Base-by-base conservation (phyloP, 306 rosid genomes). In the Lithocarpus polystachyus region DNA sequence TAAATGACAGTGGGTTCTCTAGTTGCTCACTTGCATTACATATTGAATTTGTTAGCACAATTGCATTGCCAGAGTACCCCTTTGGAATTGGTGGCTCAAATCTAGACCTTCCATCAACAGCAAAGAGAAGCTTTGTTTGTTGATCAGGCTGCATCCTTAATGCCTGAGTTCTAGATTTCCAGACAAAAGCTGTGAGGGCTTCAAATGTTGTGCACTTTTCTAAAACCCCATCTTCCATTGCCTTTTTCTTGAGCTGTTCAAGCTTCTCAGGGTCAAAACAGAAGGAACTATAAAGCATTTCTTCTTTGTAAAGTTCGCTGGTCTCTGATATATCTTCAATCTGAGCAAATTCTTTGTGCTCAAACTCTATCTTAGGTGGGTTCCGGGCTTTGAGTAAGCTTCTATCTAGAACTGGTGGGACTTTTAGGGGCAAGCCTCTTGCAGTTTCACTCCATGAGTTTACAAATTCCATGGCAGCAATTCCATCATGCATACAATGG, bases 141-240 rank as follows among this genome's bases (percentile, higher is more conserved):
- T 95, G 93, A 9, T 95, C 82, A 8, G 96, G 84, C 2, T 79
- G 61, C 96, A 95, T 85, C 57, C 82, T 82, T 4, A 95, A 60
- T 3, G 99, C 87, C 71, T 51, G 73, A 2, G 92, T 92, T 83
- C 99, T 72, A 10, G 98, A 84, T 59, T 85, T 90, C 99, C 99
- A 93, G 1, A 95, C 97, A 79, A 95, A 93, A 18, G 77, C 96
- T 2, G 98, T 82, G 53, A 95, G 93, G 2, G 90, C 93, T 80
- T 89, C 92, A 53, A 93, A 95, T 33, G 86, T 81, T 0, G 94
- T 77, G 81, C 98, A 95, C 18, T 75, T 89, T 0, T 85, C 67
- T 14, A 95, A 55, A 72, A 72, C 81, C 37, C 96, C 92, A 55
- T 91, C 92, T 79, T 83, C 88, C 59, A 78, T 70, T 57, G 87